Evolutionary conservation across 1,139 yeast species (phyloP).

Genomic region (Saccharomyces hybrid): DNA sequence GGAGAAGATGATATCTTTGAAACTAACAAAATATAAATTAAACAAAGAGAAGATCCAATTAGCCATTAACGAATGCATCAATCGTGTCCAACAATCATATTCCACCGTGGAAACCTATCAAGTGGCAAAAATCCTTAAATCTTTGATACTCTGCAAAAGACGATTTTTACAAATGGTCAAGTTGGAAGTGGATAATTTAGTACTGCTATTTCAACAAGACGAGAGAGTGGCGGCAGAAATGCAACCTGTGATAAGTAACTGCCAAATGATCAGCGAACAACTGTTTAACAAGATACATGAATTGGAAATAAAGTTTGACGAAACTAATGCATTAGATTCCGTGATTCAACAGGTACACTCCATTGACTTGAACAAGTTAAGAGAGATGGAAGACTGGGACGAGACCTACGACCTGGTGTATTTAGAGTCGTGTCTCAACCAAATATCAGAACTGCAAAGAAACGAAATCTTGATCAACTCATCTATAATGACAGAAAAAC

Average conservation of each 20-base stretch:
- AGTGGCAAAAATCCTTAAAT: slow-evolving; percentile 38
- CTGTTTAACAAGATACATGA: slow-evolving; percentile 38
- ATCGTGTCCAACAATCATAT: slow-evolving; percentile 35
- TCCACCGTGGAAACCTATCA: slow-evolving; percentile 41
- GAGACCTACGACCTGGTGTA: slow-evolving; percentile 34
- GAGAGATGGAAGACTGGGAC: slow-evolving; percentile 51
- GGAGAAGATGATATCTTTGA: slow-evolving; percentile 34
- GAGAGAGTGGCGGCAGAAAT: not conserved
- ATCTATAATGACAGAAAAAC: slow-evolving; percentile 40
- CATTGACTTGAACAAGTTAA: slow-evolving; percentile 38
- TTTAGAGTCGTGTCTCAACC: slow-evolving; percentile 37
- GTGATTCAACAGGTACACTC: slow-evolving; percentile 38
- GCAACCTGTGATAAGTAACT: not conserved
- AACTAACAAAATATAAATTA: slow-evolving; percentile 31
- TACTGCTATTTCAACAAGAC: slow-evolving; percentile 4
- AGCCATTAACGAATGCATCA: slow-evolving; percentile 37
- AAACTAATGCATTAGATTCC: slow-evolving; percentile 44
- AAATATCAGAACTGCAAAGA: slow-evolving; percentile 42
- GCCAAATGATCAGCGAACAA: slow-evolving; percentile 14
- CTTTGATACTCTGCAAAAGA: slow-evolving; percentile 46
- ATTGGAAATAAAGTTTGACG: slow-evolving; percentile 44
- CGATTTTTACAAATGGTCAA: slow-evolving; percentile 42
- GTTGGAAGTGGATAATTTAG: slow-evolving; percentile 35
- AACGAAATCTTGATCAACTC: slow-evolving; percentile 49
- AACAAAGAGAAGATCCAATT: slow-evolving; percentile 35